phyloP scores from a whole-genome alignment of 148 eudicot genomes.

The Vaccinium myrtillus region DNA sequence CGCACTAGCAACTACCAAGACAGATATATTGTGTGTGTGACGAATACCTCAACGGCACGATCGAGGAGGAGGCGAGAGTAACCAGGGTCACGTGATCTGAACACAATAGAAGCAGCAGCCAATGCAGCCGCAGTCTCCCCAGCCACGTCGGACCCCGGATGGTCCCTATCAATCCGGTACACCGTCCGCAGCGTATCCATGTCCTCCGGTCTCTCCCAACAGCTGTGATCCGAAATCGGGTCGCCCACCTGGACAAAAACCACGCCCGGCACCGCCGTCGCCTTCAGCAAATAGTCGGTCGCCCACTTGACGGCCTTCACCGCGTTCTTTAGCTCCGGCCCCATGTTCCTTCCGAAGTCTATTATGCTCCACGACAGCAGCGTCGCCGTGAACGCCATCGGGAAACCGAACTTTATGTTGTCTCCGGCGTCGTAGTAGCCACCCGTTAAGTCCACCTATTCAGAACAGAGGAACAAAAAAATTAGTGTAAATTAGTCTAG shows the following conservation, averaged over 20 bases:
- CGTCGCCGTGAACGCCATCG: conserved; percentile 91
- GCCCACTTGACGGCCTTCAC: conserved; percentile 82
- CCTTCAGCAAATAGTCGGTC: conserved; percentile 81
- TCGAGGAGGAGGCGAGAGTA: conserved; percentile 75
- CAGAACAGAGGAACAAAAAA: neutral
- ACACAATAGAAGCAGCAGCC: conserved; percentile 90
- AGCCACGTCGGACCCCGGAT: conserved; percentile 96
- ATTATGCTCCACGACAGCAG: conserved; percentile 92
- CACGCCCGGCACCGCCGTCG: conserved; percentile 53
- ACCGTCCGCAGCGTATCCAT: conserved; percentile 81
- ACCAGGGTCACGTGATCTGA: conserved; percentile 51
- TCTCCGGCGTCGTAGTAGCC: conserved; percentile 99
- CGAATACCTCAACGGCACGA: conserved; percentile 68
- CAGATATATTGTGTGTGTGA: neutral
- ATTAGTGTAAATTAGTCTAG: neutral
- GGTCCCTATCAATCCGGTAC: conserved; percentile 53
- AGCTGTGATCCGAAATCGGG: conserved; percentile 75
- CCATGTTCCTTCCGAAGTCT: conserved; percentile 73
- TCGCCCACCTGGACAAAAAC: conserved; percentile 91
- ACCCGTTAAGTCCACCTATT: conserved; percentile 74
- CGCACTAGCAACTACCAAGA: neutral
- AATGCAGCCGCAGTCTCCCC: conserved; percentile 96
- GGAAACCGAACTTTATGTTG: conserved; percentile 89
- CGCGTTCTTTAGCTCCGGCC: conserved; percentile 57
- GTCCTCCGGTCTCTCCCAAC: conserved; percentile 98